Percentiles rank a stretch among this genome's conserved stretches.
These are phyloP conservation scores for Solanum virginianum DNA, from an alignment of 257 asterid species.

Conservation along the genomic window DNA sequence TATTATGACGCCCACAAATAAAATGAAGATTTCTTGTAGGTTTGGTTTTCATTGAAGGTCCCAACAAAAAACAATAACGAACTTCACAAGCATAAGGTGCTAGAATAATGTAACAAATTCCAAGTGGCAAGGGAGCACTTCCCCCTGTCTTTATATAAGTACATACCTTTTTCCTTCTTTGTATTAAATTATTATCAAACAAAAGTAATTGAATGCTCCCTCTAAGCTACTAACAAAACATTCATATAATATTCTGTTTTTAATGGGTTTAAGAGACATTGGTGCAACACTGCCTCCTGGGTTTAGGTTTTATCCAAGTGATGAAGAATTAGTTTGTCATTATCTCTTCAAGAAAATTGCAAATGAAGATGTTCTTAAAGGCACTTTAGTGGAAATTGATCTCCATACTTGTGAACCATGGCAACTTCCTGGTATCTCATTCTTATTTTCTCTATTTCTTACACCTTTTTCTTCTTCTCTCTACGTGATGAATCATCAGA, in stretches of 20 bases:
- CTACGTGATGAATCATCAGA: background rate
- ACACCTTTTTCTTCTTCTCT: background rate
- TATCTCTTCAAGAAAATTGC: constrained; percentile 65
- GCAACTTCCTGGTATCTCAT: constrained; percentile 80
- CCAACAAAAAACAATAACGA: constrained; percentile 31
- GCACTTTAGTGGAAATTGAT: constrained; percentile 68
- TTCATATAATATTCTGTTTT: background rate
- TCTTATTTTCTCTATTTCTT: background rate
- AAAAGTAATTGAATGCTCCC: background rate
- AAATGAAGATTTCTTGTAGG: constrained; percentile 23
- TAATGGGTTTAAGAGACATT: constrained; percentile 61
- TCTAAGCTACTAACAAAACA: background rate
- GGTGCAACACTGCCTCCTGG: constrained; percentile 84
- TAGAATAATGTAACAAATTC: constrained; percentile 24
- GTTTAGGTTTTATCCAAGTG: constrained; percentile 77
- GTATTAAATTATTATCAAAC: background rate
- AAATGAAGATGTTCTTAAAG: constrained; percentile 34
- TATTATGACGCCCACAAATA: background rate
- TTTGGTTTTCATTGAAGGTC: constrained; percentile 13
- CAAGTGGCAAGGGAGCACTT: constrained; percentile 20
- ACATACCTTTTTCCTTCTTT: constrained; percentile 10
- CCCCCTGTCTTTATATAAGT: constrained; percentile 7
- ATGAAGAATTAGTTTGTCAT: constrained; percentile 74
- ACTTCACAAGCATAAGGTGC: constrained; percentile 40
- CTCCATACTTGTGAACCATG: constrained; percentile 93